Evolutionary conservation across 768 basidiomycete species (phyloP), one percentile per base, ranked within the genome.

Genomic region (Mycena galopus): DNA sequence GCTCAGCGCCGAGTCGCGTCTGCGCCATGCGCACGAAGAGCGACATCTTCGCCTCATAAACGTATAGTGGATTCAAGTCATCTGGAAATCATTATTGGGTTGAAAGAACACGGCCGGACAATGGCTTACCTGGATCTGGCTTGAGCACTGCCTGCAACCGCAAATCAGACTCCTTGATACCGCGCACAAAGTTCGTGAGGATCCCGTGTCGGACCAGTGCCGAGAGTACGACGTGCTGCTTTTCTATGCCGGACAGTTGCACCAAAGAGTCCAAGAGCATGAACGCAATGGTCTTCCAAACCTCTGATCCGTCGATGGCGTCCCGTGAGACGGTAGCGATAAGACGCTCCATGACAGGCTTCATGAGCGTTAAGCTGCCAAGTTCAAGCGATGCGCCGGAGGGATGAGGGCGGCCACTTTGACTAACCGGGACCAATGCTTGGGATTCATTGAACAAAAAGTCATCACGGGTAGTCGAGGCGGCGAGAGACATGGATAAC

Each of bases 241-340:
- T 93, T 74, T 96, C 93, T 58, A 84, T 81, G 30, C 88, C 88
- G 44, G 91, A 94, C 0, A 97, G 83, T 53, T 93, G 89, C 21
- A 93, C 88, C 10, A 97, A 86, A 0, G 94, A 91, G 76, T 97
- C 95, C 51, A 98, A 85, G 3, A 96, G 85, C 86, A 96, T 93
- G 79, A 96, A 98, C 11, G 97, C 95, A 19, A 98, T 91, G 3
- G 96, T 97, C 82, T 95, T 95, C 97, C 97, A 99, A 2, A 98
- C 95, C 81, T 98, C 96, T 21, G 94, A 92, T 9, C 96, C 97
- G 74, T 98, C 96, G 65, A 95, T 94, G 1, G 96, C 96, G 78
- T 99, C 97, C n/a, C 95, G 88, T 25, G 94, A 90, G 44, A 97
- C 85, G 42, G 90, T 86, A 0, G 90, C 82, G 0, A 96, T 86